phyloP scores from a whole-genome alignment of 1,139 yeast genomes.

The Scheffersomyces insectosa region DNA sequence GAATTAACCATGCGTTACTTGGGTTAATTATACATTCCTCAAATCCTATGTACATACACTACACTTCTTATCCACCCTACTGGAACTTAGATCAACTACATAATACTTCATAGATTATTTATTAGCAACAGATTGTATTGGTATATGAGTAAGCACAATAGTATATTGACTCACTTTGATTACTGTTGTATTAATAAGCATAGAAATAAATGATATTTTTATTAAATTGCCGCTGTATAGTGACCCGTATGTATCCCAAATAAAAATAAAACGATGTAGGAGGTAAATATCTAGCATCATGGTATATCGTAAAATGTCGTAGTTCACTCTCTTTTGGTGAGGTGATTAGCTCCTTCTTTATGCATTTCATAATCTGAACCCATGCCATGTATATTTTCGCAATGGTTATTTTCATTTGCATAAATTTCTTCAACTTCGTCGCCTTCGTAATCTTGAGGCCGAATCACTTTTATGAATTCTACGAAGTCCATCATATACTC shows the following conservation, averaged over 20 bases:
- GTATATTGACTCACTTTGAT: too few relatives aligned
- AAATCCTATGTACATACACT: neutral
- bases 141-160: too few relatives aligned
- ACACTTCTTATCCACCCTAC: neutral
- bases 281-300: too few relatives aligned
- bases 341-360: constrained; percentile 7
- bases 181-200: neutral
- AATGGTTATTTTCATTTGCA: neutral
- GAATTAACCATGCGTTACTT: constrained; percentile 78
- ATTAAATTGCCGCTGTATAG: too few relatives aligned
- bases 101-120: too few relatives aligned
- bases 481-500: constrained; percentile 50
- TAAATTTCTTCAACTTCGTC: constrained; percentile 13
- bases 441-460: constrained; percentile 41
- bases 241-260: too few relatives aligned
- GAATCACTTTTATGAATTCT: constrained; percentile 45
- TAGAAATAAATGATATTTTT: neutral
- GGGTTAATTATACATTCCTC: constrained; percentile 19
- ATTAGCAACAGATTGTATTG: too few relatives aligned
- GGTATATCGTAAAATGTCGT: neutral
- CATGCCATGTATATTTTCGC: constrained; percentile 7
- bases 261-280: too few relatives aligned
- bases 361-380: constrained; percentile 21
- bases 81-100: too few relatives aligned
- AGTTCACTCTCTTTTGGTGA: constrained; percentile 6